These are phyloP conservation scores for Aristolochia contorta DNA, from an alignment of 164 flowering plant genomes.

Conservation along the genomic window DNA sequence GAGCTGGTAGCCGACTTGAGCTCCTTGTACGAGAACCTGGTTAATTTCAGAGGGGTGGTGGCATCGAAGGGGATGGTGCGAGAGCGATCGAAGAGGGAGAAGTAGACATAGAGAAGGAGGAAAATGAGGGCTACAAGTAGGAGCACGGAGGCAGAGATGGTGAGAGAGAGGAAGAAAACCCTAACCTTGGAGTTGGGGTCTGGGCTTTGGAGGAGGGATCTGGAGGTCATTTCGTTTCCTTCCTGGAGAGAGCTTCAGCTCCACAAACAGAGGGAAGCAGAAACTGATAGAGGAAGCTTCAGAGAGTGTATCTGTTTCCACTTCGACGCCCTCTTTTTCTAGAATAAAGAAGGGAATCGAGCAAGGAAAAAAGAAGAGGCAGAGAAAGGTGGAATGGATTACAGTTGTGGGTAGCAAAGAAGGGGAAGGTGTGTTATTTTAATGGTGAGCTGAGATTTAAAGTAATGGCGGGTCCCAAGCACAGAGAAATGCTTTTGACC, in stretches of 20 bases:
- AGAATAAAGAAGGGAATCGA: not conserved
- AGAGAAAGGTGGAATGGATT: not conserved
- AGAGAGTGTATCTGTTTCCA: not conserved
- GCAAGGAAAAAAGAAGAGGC: not conserved
- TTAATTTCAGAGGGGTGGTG: conserved; percentile 42
- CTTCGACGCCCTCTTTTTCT: not conserved
- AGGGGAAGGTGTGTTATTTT: not conserved
- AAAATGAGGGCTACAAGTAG: conserved; percentile 27
- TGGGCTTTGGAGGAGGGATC: not conserved
- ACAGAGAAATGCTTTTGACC: conserved; percentile 2
- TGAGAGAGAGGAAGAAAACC: conserved; percentile 42
- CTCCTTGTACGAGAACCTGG: conserved; percentile 60
- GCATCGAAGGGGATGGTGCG: conserved; percentile 71
- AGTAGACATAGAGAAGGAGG: conserved; percentile 49
- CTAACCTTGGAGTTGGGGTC: not conserved
- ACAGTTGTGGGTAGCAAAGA: not conserved
- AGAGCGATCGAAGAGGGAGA: conserved; percentile 34
- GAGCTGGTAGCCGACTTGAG: conserved; percentile 58
- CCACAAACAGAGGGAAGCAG: not conserved
- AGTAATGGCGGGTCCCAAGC: conserved; percentile 2
- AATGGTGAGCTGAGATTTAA: conserved; percentile 1
- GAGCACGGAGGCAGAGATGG: conserved; percentile 44
- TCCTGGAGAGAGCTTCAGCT: not conserved
- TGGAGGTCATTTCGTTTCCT: not conserved
- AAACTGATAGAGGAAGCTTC: not conserved